Base-by-base conservation (phyloP, 2,329 filamentous ascomycete genomes). In the Volutella citrinella region DNA sequence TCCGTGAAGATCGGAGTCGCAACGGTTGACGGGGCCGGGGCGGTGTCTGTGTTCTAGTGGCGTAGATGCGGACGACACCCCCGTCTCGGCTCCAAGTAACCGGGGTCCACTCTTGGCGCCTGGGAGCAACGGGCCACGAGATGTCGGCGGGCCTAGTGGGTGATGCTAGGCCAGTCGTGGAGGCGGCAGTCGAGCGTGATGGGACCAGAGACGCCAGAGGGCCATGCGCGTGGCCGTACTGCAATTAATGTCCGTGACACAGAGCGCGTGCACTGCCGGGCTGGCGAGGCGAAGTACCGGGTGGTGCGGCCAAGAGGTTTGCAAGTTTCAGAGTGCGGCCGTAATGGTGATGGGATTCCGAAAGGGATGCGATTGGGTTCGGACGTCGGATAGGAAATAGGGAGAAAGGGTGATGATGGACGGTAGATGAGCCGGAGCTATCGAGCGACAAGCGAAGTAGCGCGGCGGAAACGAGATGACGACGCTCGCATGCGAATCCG, bases 101-200 rank as follows among this genome's bases (percentile, higher is more conserved):
- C 49, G 49, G 47, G 46, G 27, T 39, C 49, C 49, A 53, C 49
- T 38, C 39, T 52, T 51, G 39, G 45, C 47, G 34, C 37, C 19
- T 35, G 15, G 34, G 24, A 41, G 30, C 30, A 27, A 37, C 35
- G 33, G 30, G 23, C 25, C 24, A 37, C 37, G 34, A 29, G 27
- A 20, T 25, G 23, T 18, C 14, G 33, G 32, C n/a, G 24, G 32
- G 35, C 30, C 20, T 22, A 22, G 26, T 8, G 26, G 26, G n/a
- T 6, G 13, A 28, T 28, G n/a, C n/a, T n/a, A n/a, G 12, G 20
- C 8, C 12, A 22, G 8, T 22, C 12, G 8, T 22, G 12, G 9
- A 9, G 9, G 9, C 9, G 12, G 20, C 20, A 22, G 20, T 22
- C 12, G 20, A 8, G 8, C 8, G 20, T 12, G 20, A 12, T 12